These are phyloP conservation scores for Clavulina sp. DNA, from an alignment of 768 basidiomycete species.

Conservation along the genomic window DNA sequence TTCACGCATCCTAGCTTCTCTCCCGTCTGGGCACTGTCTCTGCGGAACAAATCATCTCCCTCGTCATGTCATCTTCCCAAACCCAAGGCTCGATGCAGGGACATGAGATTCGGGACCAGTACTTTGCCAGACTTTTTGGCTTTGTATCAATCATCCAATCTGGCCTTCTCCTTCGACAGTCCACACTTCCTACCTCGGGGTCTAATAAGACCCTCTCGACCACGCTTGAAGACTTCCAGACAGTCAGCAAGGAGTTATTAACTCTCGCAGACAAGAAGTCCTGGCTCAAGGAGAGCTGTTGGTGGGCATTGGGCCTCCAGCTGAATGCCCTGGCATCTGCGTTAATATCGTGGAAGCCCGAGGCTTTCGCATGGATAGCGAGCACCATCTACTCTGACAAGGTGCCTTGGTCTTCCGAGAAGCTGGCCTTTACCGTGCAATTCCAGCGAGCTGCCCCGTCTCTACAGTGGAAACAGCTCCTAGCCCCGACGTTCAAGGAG, in stretches of 20 bases:
- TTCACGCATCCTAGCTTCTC: constrained; percentile 37
- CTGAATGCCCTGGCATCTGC: constrained; percentile 41
- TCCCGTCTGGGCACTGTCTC: constrained; percentile 63
- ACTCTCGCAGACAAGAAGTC: constrained; percentile 65
- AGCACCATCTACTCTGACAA: constrained; percentile 34
- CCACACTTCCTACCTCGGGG: constrained; percentile 26
- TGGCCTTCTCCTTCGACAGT: constrained; percentile 51
- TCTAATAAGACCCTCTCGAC: constrained; percentile 34
- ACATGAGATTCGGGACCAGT: constrained; percentile 80
- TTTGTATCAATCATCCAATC: constrained; percentile 74
- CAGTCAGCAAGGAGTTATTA: constrained; percentile 42
- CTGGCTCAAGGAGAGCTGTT: constrained; percentile 82
- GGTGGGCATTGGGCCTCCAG: constrained; percentile 60
- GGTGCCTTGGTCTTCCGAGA: constrained; percentile 66
- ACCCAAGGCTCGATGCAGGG: constrained; percentile 62
- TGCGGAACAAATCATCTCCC: constrained; percentile 54
- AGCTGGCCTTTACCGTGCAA: constrained; percentile 60
- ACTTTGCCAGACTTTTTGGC: constrained; percentile 88
- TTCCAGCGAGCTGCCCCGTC: constrained; percentile 39
- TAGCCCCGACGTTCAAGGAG: constrained; percentile 63
- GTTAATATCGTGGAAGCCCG: constrained; percentile 50
- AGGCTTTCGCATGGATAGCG: constrained; percentile 36
- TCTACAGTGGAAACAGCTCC: constrained; percentile 45
- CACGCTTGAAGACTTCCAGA: constrained; percentile 38
- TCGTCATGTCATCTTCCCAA: constrained; percentile 57